Conservation (phyloP, 2,329 filamentous ascomycete genomes). For the Fusarium nygamai region DNA sequence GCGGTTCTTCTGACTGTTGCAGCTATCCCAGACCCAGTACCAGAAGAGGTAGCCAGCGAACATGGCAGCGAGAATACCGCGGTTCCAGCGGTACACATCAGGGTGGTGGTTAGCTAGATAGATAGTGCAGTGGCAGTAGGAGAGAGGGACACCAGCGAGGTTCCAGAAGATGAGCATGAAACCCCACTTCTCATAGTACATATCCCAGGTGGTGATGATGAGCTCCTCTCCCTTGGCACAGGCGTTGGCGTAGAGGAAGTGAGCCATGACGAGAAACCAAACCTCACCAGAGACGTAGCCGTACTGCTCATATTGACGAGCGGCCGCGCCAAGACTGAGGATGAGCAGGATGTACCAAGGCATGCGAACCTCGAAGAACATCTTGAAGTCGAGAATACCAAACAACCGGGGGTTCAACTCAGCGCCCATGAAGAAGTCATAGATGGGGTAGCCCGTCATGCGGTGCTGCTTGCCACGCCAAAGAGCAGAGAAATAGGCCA, state of each 20-base stretch:
- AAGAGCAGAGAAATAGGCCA: constrained; percentile 88
- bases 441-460: constrained; percentile 87
- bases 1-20: constrained; percentile 93
- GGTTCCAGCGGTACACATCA: constrained; percentile 80
- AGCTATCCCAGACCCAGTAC: constrained; percentile 93
- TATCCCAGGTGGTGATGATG: constrained; percentile 92
- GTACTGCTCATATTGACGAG: constrained; percentile 84
- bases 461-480: constrained; percentile 85
- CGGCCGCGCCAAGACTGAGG: constrained; percentile 77
- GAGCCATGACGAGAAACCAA: constrained; percentile 84
- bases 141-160: constrained; percentile 87
- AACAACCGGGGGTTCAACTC: constrained; percentile 91
- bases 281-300: constrained; percentile 90
- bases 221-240: constrained; percentile 93
- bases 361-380: constrained; percentile 94
- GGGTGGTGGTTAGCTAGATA: constrained; percentile 88
- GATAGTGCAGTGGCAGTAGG: constrained; percentile 93
- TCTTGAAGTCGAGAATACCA: constrained; percentile 90
- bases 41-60: constrained; percentile 80
- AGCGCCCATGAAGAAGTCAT: constrained; percentile 94
- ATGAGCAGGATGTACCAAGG: constrained; percentile 93
- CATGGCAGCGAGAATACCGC: constrained; percentile 70
- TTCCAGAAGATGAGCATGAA: constrained; percentile 99
- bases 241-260: constrained; percentile 91
- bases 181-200: constrained; percentile 97